These are phyloP conservation scores for Herpetomonas tarakana DNA, from an alignment of 208 protist species.

Conservation along the genomic window DNA sequence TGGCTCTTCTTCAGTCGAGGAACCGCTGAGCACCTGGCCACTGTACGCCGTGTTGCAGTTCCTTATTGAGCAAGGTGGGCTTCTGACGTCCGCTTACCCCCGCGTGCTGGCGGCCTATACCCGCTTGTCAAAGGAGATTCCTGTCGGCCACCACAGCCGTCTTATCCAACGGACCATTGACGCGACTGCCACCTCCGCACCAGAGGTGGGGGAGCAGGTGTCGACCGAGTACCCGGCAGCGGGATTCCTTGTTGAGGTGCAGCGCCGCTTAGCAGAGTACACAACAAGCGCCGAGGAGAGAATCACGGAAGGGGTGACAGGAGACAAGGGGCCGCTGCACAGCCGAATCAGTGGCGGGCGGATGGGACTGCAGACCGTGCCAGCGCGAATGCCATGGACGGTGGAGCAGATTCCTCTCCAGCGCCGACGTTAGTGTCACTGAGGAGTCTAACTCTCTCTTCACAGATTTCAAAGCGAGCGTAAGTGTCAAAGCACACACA, in stretches of 20 bases:
- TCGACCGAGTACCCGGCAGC: conserved; percentile 21
- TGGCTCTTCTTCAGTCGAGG: neutral
- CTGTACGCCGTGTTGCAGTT: conserved; percentile 64
- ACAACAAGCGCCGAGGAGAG: conserved; percentile 29
- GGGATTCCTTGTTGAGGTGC: conserved; percentile 54
- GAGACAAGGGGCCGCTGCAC: conserved; percentile 38
- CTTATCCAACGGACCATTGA: conserved; percentile 42
- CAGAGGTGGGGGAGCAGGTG: conserved; percentile 3
- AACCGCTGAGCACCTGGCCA: conserved; percentile 55
- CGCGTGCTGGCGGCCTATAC: conserved; percentile 31
- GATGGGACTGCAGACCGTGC: conserved; percentile 54
- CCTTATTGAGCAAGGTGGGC: conserved; percentile 60
- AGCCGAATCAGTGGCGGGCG: conserved; percentile 46
- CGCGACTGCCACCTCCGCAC: neutral
- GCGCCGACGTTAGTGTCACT: neutral
- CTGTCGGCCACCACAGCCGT: conserved; percentile 35
- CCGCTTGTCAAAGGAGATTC: conserved; percentile 17
- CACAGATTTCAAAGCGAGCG: no score
- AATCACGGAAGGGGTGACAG: conserved; percentile 24
- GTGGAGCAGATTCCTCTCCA: conserved; percentile 18
- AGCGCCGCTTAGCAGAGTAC: conserved; percentile 43
- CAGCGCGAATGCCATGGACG: conserved; percentile 67
- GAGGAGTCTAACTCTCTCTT: conserved; percentile 10
- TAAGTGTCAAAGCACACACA: no score
- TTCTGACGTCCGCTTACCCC: conserved; percentile 65